A percentile compares a stretch with the other conserved stretches of the same genome.
These are phyloP conservation scores for Xerocomus amazonicus DNA, from an alignment of 1,284 basidiomycete genomes.

Conservation along the genomic window DNA sequence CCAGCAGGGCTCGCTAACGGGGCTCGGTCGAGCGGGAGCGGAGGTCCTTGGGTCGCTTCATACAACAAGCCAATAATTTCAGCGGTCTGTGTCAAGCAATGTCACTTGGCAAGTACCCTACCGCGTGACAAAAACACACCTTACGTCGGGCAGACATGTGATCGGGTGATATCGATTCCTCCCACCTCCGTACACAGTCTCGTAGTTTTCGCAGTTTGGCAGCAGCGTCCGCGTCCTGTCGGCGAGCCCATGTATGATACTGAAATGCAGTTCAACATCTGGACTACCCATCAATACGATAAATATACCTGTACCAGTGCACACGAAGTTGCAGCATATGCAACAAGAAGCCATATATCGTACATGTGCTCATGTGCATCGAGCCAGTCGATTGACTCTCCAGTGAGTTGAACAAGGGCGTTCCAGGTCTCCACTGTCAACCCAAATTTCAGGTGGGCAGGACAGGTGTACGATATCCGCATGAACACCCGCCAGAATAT, in stretches of 20 bases:
- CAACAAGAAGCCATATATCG: constrained; percentile 83
- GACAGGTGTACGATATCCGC: constrained; percentile 87
- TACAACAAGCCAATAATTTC: constrained; percentile 91
- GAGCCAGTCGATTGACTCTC: constrained; percentile 87
- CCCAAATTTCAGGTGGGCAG: constrained; percentile 79
- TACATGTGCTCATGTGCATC: constrained; percentile 77
- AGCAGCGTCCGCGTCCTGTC: constrained; percentile 73
- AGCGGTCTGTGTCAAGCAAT: constrained; percentile 61
- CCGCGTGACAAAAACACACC: constrained; percentile 41
- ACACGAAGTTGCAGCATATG: constrained; percentile 88
- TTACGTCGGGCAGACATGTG: constrained; percentile 91
- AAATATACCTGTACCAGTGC: constrained; percentile 80
- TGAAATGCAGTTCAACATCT: constrained; percentile 32
- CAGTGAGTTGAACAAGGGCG: constrained; percentile 65
- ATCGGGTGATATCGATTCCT: constrained; percentile 72
- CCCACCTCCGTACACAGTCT: constrained; percentile 83
- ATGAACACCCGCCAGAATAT: constrained; percentile 94
- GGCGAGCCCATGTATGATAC: constrained; percentile 91
- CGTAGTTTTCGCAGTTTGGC: constrained; percentile 73
- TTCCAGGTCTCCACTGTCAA: constrained; percentile 81
- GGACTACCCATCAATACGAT: constrained; percentile 3
- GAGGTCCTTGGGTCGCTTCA: constrained; percentile 81
- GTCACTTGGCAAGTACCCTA: constrained; percentile 18
- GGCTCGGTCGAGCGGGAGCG: constrained; percentile 49
- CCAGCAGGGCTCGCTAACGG: constrained; percentile 71